A percentile compares a stretch with the other conserved stretches of the same genome.
Evolutionary conservation across 192 early-diverging fungal species (phyloP).

Genomic region (Backusella circina): DNA sequence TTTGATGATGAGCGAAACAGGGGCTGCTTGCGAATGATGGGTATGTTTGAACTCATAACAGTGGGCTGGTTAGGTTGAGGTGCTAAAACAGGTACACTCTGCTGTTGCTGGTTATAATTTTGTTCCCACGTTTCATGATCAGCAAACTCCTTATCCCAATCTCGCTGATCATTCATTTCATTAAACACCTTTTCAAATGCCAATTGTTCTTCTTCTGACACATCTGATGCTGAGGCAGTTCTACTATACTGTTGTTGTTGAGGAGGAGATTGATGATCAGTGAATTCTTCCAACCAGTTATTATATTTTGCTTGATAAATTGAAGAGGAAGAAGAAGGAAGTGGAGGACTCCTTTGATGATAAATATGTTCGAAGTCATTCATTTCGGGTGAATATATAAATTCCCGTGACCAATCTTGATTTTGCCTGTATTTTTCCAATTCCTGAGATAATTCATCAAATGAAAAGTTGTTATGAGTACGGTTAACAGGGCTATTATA

Average conservation of each 20-base stretch:
- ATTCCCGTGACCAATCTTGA: slow-evolving; percentile 20
- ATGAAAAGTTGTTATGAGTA: not conserved
- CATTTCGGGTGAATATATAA: not conserved
- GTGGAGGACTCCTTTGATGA: not conserved
- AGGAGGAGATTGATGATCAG: not conserved
- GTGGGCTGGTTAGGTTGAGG: not conserved
- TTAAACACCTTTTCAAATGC: slow-evolving; percentile 8
- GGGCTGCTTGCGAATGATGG: not conserved
- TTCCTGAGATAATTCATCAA: slow-evolving; percentile 18
- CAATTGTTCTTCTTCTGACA: slow-evolving; percentile 11
- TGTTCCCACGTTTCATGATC: not conserved
- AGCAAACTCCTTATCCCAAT: slow-evolving; percentile 14
- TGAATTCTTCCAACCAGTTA: not conserved
- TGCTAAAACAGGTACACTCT: not conserved
- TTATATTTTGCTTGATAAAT: not conserved
- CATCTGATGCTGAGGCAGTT: not conserved
- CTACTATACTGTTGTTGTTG: not conserved
- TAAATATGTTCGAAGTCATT: not conserved
- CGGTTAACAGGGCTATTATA: not conserved
- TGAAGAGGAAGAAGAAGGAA: not conserved
- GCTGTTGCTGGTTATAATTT: not conserved
- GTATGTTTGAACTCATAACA: not conserved
- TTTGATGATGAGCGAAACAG: not conserved
- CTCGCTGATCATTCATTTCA: not conserved
- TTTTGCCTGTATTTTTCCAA: not conserved